Evolutionary conservation across 1,284 basidiomycete genomes (phyloP), one percentile per base, ranked within the genome.

Genomic region (Erythrobasidium hasegawianum): DNA sequence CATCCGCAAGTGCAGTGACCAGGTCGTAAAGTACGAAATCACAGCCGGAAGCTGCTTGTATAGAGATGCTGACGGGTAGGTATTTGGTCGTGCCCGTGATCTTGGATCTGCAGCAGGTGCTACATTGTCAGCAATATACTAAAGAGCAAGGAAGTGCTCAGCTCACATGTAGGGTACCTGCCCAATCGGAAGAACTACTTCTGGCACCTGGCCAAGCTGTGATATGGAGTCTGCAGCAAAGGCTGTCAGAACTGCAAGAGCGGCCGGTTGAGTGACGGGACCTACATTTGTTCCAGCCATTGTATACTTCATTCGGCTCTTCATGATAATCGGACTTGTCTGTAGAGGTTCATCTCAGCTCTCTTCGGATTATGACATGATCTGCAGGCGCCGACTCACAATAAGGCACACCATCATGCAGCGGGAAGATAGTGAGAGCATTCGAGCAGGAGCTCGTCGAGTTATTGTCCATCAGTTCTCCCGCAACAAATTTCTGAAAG

Each of bases 21-120:
- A 80, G 72, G 68, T 79, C 77, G 69, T 80, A 77, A 16, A 81
- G 70, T 70, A 80, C 75, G 50, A 80, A 76, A 50, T 81, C 80
- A 65, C 80, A 81, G 14, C 76, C 76, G 38, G 76, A 76, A 7
- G 77, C 75, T 11, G 79, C 76, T 22, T 78, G 72, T 64, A 81
- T 76, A 58, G 76, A 77, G 41, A 80, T 68, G 0, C 78, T 78
- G 22, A 81, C 78, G 0, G 80, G 80, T 10, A 81, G 72, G 57
- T 77, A 76, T 70, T 81, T 80, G 26, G 73, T 75, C 39, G 75
- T 73, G 24, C 77, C 75, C 1, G 76, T 77, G 70, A 81, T 78
- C 11, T 75, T 79, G 13, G 33, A 33, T 33, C 33, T 33, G 33
- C 33, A 33, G 4, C 4, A 33, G 33, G 11, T 33, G n/a, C n/a